Base-by-base conservation (phyloP, 129 eudicot species). In the Chrysanthemum seticuspe region DNA sequence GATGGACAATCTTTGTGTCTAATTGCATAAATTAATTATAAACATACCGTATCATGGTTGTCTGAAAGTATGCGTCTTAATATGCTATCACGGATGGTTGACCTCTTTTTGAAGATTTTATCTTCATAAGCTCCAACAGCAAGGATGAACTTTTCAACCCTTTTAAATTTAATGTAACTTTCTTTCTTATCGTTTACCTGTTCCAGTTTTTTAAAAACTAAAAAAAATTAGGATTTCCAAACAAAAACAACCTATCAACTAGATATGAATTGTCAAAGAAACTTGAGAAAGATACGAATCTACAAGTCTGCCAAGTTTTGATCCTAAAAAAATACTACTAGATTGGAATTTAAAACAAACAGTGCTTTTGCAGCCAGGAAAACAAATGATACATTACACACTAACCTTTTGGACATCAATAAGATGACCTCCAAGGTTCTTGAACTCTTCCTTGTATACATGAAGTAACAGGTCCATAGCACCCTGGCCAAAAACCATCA, bases 91-190 rank as follows among this genome's bases (percentile, higher is more conserved):
- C 74, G 78, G 7, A 83, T 5, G 3, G 65, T 82, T 0, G 81
- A 45, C 58, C 94, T 79, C 57, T 90, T 87, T 49, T 36, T 60
- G 82, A 90, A 90, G 12, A 90, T 87, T 13, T 72, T 68, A 3
- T 90, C 93, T 78, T 90, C 94, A 58, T 57, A 90, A 0, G 34
- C 50, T 0, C 96, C 94, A 0, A 85, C 84, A 0, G 72, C 15
- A 61, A 90, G 90, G 13, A 87, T 77, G 62, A 90, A 85, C 75
- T 78, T 87, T 73, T 90, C 96, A 9, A 90, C 91, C 74, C 91
- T 71, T 67, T 79, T 78, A 10, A 79, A 55, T 44, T 90, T 83
- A 0, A 87, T 74, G 65, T 66, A 90, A 5, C 74, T 67, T 3
- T 71, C 79, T 40, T 90, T 76, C 10, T 60, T 75, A 10, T 83